Conservation (phyloP, 2,329 filamentous ascomycete genomes). For the Penicillium sp. region DNA sequence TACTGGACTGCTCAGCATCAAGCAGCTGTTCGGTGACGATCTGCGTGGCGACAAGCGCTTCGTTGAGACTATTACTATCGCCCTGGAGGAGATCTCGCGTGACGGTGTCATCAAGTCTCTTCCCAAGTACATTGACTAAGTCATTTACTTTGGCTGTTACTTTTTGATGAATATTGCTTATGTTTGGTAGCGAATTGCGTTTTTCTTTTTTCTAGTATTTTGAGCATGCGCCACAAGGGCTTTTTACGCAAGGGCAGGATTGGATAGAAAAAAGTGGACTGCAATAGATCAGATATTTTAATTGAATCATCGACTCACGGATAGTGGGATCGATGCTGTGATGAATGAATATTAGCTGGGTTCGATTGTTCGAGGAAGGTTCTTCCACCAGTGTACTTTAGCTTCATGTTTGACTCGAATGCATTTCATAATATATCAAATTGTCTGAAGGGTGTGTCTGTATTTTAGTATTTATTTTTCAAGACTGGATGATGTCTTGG, state of each 20-base stretch:
- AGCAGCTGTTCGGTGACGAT: conserved; percentile 57
- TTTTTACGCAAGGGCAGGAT: neutral
- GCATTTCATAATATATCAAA: neutral
- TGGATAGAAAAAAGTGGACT: conserved; percentile 3
- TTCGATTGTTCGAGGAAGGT: neutral
- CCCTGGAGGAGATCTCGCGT: conserved; percentile 52
- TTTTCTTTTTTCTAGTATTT: neutral
- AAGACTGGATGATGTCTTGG: too few relatives aligned
- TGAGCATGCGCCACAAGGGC: neutral
- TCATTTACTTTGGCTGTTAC: neutral
- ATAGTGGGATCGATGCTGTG: neutral
- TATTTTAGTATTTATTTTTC: too few relatives aligned
- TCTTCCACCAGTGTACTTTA: neutral
- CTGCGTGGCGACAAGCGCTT: conserved; percentile 55
- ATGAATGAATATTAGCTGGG: neutral
- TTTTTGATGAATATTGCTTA: conserved; percentile 5
- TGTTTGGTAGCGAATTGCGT: conserved; percentile 1
- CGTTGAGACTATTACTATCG: conserved; percentile 51
- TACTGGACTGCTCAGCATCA: conserved; percentile 48
- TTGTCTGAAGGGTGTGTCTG: too few relatives aligned
- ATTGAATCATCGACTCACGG: neutral
- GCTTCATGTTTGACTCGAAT: neutral
- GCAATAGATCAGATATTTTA: neutral
- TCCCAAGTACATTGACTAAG: conserved; percentile 53
- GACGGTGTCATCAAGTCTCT: conserved; percentile 57